Base-by-base conservation (phyloP, 2,329 filamentous ascomycete genomes). In the Colletotrichum somersetense region DNA sequence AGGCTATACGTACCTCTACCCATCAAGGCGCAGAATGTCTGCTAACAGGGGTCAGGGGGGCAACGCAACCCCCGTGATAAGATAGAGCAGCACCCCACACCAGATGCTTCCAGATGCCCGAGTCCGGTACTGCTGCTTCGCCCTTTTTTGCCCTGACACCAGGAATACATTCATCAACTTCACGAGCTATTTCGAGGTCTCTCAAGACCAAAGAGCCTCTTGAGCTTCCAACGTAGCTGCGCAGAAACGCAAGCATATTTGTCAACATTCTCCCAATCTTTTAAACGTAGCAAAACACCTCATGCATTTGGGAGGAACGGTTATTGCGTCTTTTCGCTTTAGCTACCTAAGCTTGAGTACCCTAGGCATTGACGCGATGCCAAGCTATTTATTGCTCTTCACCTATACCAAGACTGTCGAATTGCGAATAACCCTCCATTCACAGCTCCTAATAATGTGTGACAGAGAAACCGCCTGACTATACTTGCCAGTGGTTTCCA, bases 401-500 rank as follows among this genome's bases (percentile, higher is more conserved):
- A 14, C 26, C n/a, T 62, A 42, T 30, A 56, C 50, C 33, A 48
- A 48, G 11, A 48, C 8, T 7, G 33, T 26, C n/a, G 23, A 52
- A 52, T 26, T 16, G 38, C 38, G 10, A 30, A 56, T 26, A 65
- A 26, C 40, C 18, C 26, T 14, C 26, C 16, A 33, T 33, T 42
- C 10, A 40, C 50, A 64, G 18, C 18, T 12, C 30, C 23, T 35
- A 23, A 20, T 38, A 35, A 55, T 46, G 38, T 44, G 20, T 11
- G 26, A 44, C 23, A 20, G 38, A 35, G 55, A 30, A 23, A 18
- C n/a, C 46, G 30, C 33, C 48, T 30, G 48, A 48, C 26, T 62
- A 40, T 67, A 55, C 55, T 62, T 40, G 30, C 16, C 33, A 62
- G 12, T 10, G 35, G 30, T 62, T 55, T 62, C 57, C 57, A 55